Evolutionary conservation across 441 rosid species (phyloP), one percentile per base, ranked within the genome.

Genomic region (Erodium moschatum): DNA sequence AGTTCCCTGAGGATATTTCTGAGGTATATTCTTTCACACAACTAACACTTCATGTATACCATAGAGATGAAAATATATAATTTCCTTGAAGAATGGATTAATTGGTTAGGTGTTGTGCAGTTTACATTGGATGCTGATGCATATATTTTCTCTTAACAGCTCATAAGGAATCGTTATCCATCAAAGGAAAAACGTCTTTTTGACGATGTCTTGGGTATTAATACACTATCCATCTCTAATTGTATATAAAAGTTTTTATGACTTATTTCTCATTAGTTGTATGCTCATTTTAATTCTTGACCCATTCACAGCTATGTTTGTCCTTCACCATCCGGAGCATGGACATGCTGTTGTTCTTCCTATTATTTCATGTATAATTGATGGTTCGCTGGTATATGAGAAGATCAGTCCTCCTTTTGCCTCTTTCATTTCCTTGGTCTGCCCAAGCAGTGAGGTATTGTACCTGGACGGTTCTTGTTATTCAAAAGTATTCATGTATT

Each of bases 271-370:
- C 27, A 24, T 24, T 24, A 24, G 27, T 24, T 24, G 27, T 64
- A 42, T 48, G 60, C 67, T 66, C 21, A 64, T 74, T 76, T 68
- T 8, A 70, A 54, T 72, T 67, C 33, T 48, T 72, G 62, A 67
- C 27, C 48, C 31, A 58, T 79, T 73, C 70, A 71, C 93, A 94
- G 99, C 99, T 16, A 94, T 72, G 38, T 94, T 94, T 85, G 99
- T 94, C 72, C 94, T 94, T 69, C 88, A 94, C 78, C 99, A 94
- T 79, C 99, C 99, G 15, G 99, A 94, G 84, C 97, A 91, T 66
- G 99, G 99, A 62, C 97, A 87, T 71, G 96, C 99, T 15, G 99
- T 94, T 67, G 84, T 89, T 82, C 97, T 88, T 86, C 99, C 97
- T 13, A 90, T 94, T 52, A 94, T 94, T 76, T 90, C 99, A 72